A percentile compares a stretch with the other conserved stretches of the same genome.
Conservation (phyloP, 192 early-diverging fungal species). For the Mortierella alpina region DNA sequence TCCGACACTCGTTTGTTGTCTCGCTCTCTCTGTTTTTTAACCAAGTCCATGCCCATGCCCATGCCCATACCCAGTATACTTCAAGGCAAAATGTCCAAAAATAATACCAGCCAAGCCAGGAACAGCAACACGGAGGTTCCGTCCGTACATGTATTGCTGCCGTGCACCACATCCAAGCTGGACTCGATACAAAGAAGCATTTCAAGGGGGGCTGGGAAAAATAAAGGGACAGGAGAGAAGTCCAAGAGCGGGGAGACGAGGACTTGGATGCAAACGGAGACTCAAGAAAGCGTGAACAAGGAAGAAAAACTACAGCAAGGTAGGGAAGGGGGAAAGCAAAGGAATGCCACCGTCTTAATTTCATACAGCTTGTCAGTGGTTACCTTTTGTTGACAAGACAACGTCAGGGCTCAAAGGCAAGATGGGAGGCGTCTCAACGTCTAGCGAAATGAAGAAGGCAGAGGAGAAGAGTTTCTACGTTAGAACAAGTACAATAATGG, state of each 20-base stretch:
- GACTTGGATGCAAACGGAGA: background rate
- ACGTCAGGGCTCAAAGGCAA: too few relatives aligned
- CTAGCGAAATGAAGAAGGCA: too few relatives aligned
- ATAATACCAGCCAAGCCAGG: slow-evolving; percentile 2
- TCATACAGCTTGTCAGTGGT: too few relatives aligned
- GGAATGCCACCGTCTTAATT: too few relatives aligned
- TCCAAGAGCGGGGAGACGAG: background rate
- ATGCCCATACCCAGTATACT: background rate
- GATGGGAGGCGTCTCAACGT: too few relatives aligned
- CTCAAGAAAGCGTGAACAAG: slow-evolving; percentile 1
- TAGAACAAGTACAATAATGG: too few relatives aligned
- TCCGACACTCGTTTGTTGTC: slow-evolving; percentile 2
- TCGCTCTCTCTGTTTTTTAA: background rate
- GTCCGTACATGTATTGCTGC: background rate
- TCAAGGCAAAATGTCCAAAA: slow-evolving; percentile 1
- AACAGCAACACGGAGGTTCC: slow-evolving; percentile 15
- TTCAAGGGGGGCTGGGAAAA: slow-evolving; percentile 12
- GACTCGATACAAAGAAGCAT: background rate
- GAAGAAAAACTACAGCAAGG: background rate
- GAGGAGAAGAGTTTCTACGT: too few relatives aligned
- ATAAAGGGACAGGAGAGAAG: slow-evolving; percentile 7
- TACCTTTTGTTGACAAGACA: too few relatives aligned
- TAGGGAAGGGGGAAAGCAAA: background rate
- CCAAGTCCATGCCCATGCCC: background rate
- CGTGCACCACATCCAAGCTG: background rate